Evolutionary conservation across 768 basidiomycete genomes (phyloP).

Genomic region (Scleroderma citrinum): DNA sequence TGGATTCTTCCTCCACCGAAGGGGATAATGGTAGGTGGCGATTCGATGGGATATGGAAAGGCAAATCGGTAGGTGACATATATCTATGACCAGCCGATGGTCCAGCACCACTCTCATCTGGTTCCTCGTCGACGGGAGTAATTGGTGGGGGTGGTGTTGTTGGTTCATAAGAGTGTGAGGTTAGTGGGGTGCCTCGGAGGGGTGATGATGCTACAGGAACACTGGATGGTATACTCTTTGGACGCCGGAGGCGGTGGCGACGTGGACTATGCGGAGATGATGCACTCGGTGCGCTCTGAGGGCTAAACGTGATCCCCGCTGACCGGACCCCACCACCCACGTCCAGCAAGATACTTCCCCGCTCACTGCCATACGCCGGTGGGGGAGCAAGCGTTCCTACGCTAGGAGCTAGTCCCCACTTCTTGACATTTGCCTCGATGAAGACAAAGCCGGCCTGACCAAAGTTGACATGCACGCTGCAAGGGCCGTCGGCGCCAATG

Average conservation of each 20-base stretch:
- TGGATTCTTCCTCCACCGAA: conserved; percentile 14
- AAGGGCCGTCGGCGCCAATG: conserved; percentile 93
- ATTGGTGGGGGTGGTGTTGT: conserved; percentile 57
- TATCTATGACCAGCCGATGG: conserved; percentile 47
- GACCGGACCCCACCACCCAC: conserved; percentile 48
- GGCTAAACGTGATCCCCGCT: conserved; percentile 37
- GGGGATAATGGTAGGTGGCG: conserved; percentile 43
- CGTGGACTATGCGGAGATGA: conserved; percentile 39
- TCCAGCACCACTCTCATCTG: conserved; percentile 43
- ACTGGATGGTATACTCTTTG: conserved; percentile 33
- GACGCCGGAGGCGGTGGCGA: conserved; percentile 58
- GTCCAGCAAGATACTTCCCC: conserved; percentile 92
- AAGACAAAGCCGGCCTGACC: conserved; percentile 98
- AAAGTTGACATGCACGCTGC: conserved; percentile 94
- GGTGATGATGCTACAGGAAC: conserved; percentile 58
- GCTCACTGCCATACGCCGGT: conserved; percentile 95
- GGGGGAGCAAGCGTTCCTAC: conserved; percentile 96
- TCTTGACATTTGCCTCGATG: conserved; percentile 99
- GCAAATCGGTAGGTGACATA: conserved; percentile 57
- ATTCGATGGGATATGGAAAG: conserved; percentile 51
- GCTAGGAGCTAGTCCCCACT: conserved; percentile 97
- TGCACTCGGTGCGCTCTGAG: conserved; percentile 40
- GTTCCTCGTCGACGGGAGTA: conserved; percentile 68
- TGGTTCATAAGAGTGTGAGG: conserved; percentile 41
- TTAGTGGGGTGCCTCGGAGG: conserved; percentile 46